phyloP scores from a whole-genome alignment of 768 basidiomycete species.

The Collybiopsis confluens region DNA sequence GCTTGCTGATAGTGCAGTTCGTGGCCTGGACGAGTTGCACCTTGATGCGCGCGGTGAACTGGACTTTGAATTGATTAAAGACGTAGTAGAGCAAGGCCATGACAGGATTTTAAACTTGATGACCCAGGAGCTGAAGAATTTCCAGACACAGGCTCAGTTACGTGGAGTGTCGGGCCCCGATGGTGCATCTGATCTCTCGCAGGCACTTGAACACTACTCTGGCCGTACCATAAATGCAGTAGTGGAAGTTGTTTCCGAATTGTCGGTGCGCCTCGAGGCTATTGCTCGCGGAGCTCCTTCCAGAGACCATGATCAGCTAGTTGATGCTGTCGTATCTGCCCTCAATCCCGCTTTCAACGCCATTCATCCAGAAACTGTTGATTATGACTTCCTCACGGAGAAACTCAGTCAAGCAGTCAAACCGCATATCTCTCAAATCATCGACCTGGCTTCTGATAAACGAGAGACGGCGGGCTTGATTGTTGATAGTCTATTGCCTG shows the following conservation, averaged over 20 bases:
- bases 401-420: conserved; percentile 82
- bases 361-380: conserved; percentile 61
- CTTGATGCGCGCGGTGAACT: conserved; percentile 73
- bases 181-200: conserved; percentile 28
- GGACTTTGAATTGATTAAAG: conserved; percentile 73
- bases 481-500: conserved; percentile 64
- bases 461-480: conserved; percentile 83
- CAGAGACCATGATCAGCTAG: conserved; percentile 54
- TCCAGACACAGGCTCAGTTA: conserved; percentile 21
- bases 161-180: conserved; percentile 14
- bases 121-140: conserved; percentile 53
- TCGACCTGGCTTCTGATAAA: conserved; percentile 86
- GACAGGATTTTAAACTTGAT: conserved; percentile 53
- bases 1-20: conserved; percentile 56
- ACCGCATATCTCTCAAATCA: conserved; percentile 83
- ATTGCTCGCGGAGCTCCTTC: conserved; percentile 41
- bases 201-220: conserved; percentile 55
- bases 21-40: conserved; percentile 55
- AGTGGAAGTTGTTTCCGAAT: conserved; percentile 53
- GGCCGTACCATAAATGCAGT: conserved; percentile 56
- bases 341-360: conserved; percentile 60
- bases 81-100: conserved; percentile 64
- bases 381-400: conserved; percentile 73
- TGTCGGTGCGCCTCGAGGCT: conserved; percentile 54
- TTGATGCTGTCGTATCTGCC: conserved; percentile 54